Base-by-base conservation (phyloP, 352 stramenopile species). In the Globisporangium megalacanthum region DNA sequence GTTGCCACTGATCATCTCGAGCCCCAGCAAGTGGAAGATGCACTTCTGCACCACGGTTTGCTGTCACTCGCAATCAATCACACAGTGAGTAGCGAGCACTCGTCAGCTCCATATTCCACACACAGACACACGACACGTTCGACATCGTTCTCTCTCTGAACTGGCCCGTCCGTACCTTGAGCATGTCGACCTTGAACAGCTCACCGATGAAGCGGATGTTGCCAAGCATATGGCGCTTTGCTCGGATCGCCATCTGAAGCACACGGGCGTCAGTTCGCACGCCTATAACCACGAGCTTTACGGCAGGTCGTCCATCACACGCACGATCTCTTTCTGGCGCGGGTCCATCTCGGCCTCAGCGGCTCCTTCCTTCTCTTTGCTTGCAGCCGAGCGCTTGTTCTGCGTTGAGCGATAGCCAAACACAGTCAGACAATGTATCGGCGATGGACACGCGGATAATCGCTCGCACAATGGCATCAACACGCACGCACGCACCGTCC, bases 161-260 rank as follows among this genome's bases (percentile, higher is more conserved):
- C 25, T 29, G 25, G 33, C 4, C 47, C 17, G 20, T 8, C 48
- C 11, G 55, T 69, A 91, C 81, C 53, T 92, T 88, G 44, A 95
- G 72, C 56, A 95, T 60, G 58, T 92, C 86, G 39, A 88, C 75
- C 62, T 95, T 95, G 69, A 90, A 95, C 36, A 95, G 49, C 50
- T 95, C 86, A 35, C 83, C 86, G 36, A 95, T 87, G 52, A 95
- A 95, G 35, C 86, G 86, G 49, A 94, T 94, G 66, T 94, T 95
- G 22, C 86, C 86, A 15, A 95, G 68, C 86, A 95, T 92, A 9
- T 73, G 64, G 48, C 72, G 70, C 57, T 94, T 94, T 13, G 73
- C 69, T 33, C 79, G 73, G 49, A 85, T 82, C 19, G 79, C 79
- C 58, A 65, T 53, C 77, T 86, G 44, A 25, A 41, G 2, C 31